Base-by-base conservation (phyloP, 345 rosid genomes). In the Limnanthes douglasii region DNA sequence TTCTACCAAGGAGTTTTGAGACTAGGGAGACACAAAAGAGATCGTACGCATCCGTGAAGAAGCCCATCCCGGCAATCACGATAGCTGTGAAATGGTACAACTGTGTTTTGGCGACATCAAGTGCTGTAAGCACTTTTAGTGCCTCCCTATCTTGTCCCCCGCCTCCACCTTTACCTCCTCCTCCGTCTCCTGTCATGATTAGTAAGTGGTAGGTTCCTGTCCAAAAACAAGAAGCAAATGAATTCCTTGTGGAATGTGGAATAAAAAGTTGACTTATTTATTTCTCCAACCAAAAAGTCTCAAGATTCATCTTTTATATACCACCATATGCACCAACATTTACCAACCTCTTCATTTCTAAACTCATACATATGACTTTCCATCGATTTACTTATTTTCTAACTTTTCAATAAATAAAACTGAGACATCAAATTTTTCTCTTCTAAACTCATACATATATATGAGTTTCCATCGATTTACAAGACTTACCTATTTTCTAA, bases 51-150 rank as follows among this genome's bases (percentile, higher is more conserved):
- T 74, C 78, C 0, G 83, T 73, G 62, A 78, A 78, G 47, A 78
- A 78, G 1, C 90, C 83, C 83, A 78, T 78, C 1, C 90, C 79
- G 20, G 90, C 79, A 21, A 78, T 68, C 6, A 73, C 62, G 16
- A 73, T 68, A 4, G 83, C 74, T 0, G 73, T 78, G 48, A 78
- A 78, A 56, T 68, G 81, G 45, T 72, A 77, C 64, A 49, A 45
- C 31, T 72, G 86, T 13, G 81, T 72, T 15, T 69, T 64, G 1
- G 88, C 82, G 3, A 55, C 65, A 34, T 73, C 82, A 1, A 77
- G 76, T 36, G 82, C 78, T 22, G 50, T 68, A 0, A 78, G 73
- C 51, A 78, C 76, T 23, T 41, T 39, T 21, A 64, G 6, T 11
- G 67, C 67, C 3, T 74, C 67, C 1, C n/a, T n/a, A n/a, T n/a